Percentiles rank a stretch among this genome's conserved stretches.
phyloP scores from a whole-genome alignment of 257 asterid genomes.

The Catharanthus roseus region DNA sequence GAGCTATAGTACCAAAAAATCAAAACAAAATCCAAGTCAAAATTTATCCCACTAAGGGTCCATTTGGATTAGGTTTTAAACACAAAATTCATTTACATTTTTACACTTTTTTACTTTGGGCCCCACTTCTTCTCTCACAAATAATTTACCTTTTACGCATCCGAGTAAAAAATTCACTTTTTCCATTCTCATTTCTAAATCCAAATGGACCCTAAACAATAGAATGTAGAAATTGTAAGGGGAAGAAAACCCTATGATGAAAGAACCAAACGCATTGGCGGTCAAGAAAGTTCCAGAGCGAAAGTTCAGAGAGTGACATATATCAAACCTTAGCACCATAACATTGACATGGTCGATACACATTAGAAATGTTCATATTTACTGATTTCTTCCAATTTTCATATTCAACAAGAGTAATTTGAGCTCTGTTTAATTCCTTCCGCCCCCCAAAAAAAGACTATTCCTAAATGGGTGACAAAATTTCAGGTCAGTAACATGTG shows the following conservation, averaged over 20 bases:
- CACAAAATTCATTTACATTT: too few relatives aligned
- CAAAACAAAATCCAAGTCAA: not conserved
- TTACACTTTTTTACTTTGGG: too few relatives aligned
- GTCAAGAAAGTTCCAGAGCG: not conserved
- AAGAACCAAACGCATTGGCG: constrained; percentile 1
- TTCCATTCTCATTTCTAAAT: too few relatives aligned
- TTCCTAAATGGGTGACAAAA: not conserved
- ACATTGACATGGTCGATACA: not conserved
- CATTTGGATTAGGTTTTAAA: too few relatives aligned
- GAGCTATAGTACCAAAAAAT: constrained; percentile 38
- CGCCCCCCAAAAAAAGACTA: not conserved
- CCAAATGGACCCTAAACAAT: too few relatives aligned
- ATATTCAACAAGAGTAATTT: not conserved
- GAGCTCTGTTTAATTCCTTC: not conserved
- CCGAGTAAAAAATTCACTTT: too few relatives aligned
- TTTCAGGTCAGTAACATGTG: not conserved
- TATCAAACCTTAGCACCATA: not conserved
- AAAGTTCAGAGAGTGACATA: not conserved
- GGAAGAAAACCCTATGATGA: not conserved
- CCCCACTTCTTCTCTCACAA: too few relatives aligned
- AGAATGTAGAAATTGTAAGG: not conserved
- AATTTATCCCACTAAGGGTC: not conserved
- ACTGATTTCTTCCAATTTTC: not conserved
- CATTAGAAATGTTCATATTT: not conserved
- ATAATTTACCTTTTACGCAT: too few relatives aligned